Conservation (phyloP, 2,329 filamentous ascomycete species). For the Botryotinia calthae region DNA sequence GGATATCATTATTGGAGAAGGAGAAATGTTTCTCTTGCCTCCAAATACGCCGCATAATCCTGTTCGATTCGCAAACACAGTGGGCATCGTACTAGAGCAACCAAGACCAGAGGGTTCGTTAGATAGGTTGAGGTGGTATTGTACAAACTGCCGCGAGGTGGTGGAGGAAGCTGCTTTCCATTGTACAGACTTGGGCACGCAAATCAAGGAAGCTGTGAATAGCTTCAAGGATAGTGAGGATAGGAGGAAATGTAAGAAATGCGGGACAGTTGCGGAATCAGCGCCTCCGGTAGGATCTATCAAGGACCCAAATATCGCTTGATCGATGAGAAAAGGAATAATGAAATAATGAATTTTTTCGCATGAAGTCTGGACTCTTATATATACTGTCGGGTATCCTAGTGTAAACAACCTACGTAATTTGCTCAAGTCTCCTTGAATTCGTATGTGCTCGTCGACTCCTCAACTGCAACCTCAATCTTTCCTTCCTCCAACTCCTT, state of each 20-base stretch:
- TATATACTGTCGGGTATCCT: conserved; percentile 14
- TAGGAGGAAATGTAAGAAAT: conserved; percentile 72
- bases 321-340: conserved; percentile 12
- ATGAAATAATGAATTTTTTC: not conserved
- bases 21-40: conserved; percentile 89
- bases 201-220: conserved; percentile 91
- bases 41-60: conserved; percentile 97
- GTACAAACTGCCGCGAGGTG: conserved; percentile 62
- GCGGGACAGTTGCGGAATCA: conserved; percentile 72
- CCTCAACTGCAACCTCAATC: conserved; percentile 80
- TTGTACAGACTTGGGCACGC: conserved; percentile 85
- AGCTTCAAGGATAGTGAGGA: conserved; percentile 69
- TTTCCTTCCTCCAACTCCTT: conserved; percentile 80
- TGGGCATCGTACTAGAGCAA: conserved; percentile 93
- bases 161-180: conserved; percentile 87
- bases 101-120: conserved; percentile 65
- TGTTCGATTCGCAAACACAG: conserved; percentile 86
- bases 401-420: not conserved
- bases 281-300: conserved; percentile 61
- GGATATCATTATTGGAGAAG: conserved; percentile 87
- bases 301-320: conserved; percentile 53
- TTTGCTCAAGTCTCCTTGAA: conserved; percentile 66
- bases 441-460: conserved; percentile 73
- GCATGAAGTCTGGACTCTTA: not conserved
- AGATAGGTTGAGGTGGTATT: conserved; percentile 91